A percentile compares a stretch with the other conserved stretches of the same genome.
Conservation (phyloP, 2,329 filamentous ascomycete species). For the Clonostachys rhizophaga region DNA sequence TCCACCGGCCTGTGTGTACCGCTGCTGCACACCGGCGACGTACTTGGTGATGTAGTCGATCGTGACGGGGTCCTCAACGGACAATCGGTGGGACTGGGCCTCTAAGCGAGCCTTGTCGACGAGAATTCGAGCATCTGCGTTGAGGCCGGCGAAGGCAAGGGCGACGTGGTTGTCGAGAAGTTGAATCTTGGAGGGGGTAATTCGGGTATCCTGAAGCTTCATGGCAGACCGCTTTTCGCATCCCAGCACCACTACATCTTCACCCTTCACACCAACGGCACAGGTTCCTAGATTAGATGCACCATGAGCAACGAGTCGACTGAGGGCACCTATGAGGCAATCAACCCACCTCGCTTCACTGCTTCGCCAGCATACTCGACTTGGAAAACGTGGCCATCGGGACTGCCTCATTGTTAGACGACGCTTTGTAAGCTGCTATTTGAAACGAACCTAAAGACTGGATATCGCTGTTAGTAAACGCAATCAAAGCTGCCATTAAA, state of each 20-base stretch:
- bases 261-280: conserved; percentile 94
- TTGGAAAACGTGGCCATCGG: conserved; percentile 99
- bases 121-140: conserved; percentile 95
- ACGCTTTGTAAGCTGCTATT: conserved; percentile 2
- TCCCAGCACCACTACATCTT: conserved; percentile 89
- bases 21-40: conserved; percentile 94
- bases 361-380: conserved; percentile 99
- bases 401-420: conserved; percentile 59
- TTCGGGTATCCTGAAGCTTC: conserved; percentile 98
- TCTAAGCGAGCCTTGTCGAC: conserved; percentile 98
- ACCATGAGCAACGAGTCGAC: conserved; percentile 1
- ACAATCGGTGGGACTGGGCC: conserved; percentile 94
- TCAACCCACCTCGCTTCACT: conserved; percentile 81
- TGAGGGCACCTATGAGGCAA: neutral
- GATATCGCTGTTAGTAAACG: conserved; percentile 32
- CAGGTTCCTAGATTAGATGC: conserved; percentile 67
- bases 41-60: conserved; percentile 99
- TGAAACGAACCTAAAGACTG: conserved; percentile 73
- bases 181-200: conserved; percentile 98
- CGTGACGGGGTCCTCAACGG: conserved; percentile 93
- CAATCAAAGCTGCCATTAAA: conserved; percentile 4
- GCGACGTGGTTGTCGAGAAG: conserved; percentile 94
- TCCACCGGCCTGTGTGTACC: conserved; percentile 98
- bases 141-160: conserved; percentile 93
- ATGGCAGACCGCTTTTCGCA: conserved; percentile 99